These are phyloP conservation scores for Juglanconis oblonga DNA, from an alignment of 2,329 filamentous ascomycete species.

Conservation along the genomic window DNA sequence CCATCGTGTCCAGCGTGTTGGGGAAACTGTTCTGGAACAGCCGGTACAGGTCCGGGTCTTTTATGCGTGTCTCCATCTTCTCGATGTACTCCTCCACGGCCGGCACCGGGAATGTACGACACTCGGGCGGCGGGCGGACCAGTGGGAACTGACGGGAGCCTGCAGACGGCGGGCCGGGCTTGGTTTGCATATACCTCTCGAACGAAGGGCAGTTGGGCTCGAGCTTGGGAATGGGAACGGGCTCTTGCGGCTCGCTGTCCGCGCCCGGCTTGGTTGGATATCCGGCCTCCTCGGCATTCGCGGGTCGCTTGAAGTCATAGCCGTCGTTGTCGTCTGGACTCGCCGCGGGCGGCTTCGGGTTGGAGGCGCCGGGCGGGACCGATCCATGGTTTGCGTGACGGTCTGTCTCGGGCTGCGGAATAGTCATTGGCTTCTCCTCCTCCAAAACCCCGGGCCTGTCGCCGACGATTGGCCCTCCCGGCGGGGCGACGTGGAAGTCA, in stretches of 20 bases:
- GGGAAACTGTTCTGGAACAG: conserved; percentile 83
- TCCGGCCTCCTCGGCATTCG: neutral
- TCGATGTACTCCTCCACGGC: conserved; percentile 65
- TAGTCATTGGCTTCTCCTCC: neutral
- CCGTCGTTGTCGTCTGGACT: neutral
- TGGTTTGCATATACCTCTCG: conserved; percentile 22
- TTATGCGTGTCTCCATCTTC: conserved; percentile 36
- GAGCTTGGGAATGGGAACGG: neutral
- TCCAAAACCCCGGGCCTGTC: neutral
- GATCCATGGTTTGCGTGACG: neutral
- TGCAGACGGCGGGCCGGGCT: conserved; percentile 26
- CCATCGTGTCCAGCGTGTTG: conserved; percentile 78
- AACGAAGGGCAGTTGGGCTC: conserved; percentile 21
- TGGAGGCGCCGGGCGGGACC: neutral
- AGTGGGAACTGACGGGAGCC: conserved; percentile 30
- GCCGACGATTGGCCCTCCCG: neutral
- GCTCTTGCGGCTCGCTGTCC: neutral
- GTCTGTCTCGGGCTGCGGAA: neutral
- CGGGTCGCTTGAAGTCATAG: conserved; percentile 14
- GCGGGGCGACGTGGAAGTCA: neutral
- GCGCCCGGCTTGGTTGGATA: neutral
- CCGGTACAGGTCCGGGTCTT: conserved; percentile 65
- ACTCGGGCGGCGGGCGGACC: conserved; percentile 59
- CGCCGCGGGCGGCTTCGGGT: neutral
- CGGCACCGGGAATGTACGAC: conserved; percentile 68